These are phyloP conservation scores for Harringtonia lauricola DNA, from an alignment of 2,329 filamentous ascomycete species.

Conservation along the genomic window DNA sequence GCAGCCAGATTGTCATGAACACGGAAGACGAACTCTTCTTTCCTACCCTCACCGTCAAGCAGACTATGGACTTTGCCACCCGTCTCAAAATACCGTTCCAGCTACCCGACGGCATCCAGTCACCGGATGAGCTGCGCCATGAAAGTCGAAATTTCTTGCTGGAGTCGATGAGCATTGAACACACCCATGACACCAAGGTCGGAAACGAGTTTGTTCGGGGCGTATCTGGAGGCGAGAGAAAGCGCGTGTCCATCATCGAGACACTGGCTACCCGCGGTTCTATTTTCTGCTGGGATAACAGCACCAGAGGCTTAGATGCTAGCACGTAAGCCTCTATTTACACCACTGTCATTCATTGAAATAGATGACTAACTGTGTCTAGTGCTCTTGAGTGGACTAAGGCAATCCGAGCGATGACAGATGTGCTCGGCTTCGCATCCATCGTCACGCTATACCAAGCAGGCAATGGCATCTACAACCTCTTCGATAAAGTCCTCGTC, in stretches of 20 bases:
- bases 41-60: conserved; percentile 53
- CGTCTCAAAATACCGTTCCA: conserved; percentile 43
- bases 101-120: conserved; percentile 28
- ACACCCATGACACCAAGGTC: conserved; percentile 55
- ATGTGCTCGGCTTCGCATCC: conserved; percentile 49
- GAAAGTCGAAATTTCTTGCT: conserved; percentile 43
- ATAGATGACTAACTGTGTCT: too few relatives aligned
- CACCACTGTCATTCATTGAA: too few relatives aligned
- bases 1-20: conserved; percentile 38
- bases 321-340: neutral
- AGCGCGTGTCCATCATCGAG: conserved; percentile 66
- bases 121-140: conserved; percentile 32
- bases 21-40: conserved; percentile 60
- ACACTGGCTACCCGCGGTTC: conserved; percentile 48
- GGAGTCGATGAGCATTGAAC: conserved; percentile 46
- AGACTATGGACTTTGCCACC: conserved; percentile 56
- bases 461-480: conserved; percentile 50
- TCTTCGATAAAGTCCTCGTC: conserved; percentile 67
- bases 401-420: conserved; percentile 54
- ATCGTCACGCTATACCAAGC: conserved; percentile 57
- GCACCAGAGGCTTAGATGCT: conserved; percentile 50
- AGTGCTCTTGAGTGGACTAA: conserved; percentile 54
- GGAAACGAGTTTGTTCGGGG: conserved; percentile 54
- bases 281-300: conserved; percentile 63
- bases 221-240: conserved; percentile 53